A percentile compares a stretch with the other conserved stretches of the same genome.
Evolutionary conservation across 2,329 filamentous ascomycete genomes (phyloP).

Genomic region (Hypoxylon sp.): DNA sequence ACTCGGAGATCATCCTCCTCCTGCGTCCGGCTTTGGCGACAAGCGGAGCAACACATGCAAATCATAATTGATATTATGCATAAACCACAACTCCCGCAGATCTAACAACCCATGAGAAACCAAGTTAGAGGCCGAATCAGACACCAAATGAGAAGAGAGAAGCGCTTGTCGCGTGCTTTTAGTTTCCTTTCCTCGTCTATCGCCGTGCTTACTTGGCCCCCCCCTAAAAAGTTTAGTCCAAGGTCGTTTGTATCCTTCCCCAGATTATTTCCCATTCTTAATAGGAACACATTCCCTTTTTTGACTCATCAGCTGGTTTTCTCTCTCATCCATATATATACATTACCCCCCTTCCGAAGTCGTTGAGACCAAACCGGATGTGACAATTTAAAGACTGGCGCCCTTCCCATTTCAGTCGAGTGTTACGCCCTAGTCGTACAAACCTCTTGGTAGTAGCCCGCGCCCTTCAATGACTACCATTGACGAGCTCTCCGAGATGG

Average conservation of each 20-base stretch:
- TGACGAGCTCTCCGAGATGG: conserved; percentile 70
- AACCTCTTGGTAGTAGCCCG: conserved; percentile 28
- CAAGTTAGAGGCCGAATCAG: background rate
- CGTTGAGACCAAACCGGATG: conserved; percentile 20
- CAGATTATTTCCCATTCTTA: conserved; percentile 35
- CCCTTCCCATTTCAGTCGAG: conserved; percentile 28
- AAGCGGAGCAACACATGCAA: conserved; percentile 37
- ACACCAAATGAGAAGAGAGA: background rate
- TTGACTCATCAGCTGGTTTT: conserved; percentile 26
- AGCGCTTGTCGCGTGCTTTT: conserved; percentile 40
- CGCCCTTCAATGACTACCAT: conserved; percentile 58
- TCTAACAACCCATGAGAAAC: conserved; percentile 15
- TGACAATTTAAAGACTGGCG: conserved; percentile 26
- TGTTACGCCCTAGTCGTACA: conserved; percentile 28
- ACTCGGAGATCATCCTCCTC: conserved; percentile 33
- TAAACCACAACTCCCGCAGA: conserved; percentile 25
- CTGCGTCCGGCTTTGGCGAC: conserved; percentile 34
- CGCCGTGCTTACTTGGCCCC: conserved; percentile 29
- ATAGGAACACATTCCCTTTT: conserved; percentile 30
- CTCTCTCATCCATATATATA: conserved; percentile 35
- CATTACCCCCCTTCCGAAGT: conserved; percentile 8
- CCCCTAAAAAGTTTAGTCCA: conserved; percentile 34
- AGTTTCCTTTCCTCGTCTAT: conserved; percentile 22
- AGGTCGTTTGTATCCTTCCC: conserved; percentile 26
- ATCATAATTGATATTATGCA: conserved; percentile 27